Percentiles rank a stretch among this genome's conserved stretches.
phyloP scores from a whole-genome alignment of 2,329 filamentous ascomycete genomes.

The Diaporthe sp. region DNA sequence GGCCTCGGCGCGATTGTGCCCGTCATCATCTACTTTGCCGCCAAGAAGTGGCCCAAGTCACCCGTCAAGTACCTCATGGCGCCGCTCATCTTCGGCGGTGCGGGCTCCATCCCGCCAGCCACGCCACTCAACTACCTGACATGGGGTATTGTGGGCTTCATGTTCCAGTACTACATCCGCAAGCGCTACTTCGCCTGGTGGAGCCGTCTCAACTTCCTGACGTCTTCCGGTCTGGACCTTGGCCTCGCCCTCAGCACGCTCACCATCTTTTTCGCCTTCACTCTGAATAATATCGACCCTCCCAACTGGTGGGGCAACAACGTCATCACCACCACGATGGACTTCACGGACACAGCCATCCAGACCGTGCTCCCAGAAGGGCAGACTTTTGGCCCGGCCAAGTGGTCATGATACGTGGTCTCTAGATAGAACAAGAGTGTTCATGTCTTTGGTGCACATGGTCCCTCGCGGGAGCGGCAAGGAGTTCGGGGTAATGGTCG shows the following conservation, averaged over 20 bases:
- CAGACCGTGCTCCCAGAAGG: slow-evolving; percentile 62
- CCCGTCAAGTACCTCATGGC: slow-evolving; percentile 66
- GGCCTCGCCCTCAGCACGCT: slow-evolving; percentile 75
- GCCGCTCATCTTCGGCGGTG: slow-evolving; percentile 71
- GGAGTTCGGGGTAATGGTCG: background rate
- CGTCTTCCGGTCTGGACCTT: slow-evolving; percentile 75
- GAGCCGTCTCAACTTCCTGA: slow-evolving; percentile 79
- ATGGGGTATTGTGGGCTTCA: slow-evolving; percentile 77
- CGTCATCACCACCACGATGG: slow-evolving; percentile 69
- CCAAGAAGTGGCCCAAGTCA: slow-evolving; percentile 62
- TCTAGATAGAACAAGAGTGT: background rate
- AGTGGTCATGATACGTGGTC: slow-evolving; percentile 53
- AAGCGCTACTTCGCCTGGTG: slow-evolving; percentile 75
- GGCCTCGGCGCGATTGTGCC: slow-evolving; percentile 64
- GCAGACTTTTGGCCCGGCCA: slow-evolving; percentile 69
- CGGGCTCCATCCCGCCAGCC: slow-evolving; percentile 69
- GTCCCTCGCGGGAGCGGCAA: background rate
- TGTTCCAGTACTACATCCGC: slow-evolving; percentile 77
- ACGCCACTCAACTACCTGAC: slow-evolving; percentile 79
- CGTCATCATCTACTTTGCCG: slow-evolving; percentile 60
- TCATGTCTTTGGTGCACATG: background rate
- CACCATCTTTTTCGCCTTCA: slow-evolving; percentile 77
- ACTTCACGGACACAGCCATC: slow-evolving; percentile 69
- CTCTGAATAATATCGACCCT: slow-evolving; percentile 68
- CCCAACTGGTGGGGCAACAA: slow-evolving; percentile 78